phyloP scores from a whole-genome alignment of 768 basidiomycete genomes.

The Serendipita sp. region DNA sequence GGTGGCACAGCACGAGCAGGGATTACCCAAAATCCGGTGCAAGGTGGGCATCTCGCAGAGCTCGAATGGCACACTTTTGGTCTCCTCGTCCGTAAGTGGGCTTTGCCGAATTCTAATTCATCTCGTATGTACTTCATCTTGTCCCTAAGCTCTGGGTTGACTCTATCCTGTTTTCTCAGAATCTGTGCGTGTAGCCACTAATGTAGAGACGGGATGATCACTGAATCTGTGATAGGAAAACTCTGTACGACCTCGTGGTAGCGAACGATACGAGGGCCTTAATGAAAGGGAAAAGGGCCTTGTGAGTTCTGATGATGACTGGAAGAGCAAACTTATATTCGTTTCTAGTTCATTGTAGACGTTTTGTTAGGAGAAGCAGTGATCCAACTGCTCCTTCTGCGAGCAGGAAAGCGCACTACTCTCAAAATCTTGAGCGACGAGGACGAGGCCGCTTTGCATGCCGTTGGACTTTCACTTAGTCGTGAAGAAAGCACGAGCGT shows the following conservation, averaged over 20 bases:
- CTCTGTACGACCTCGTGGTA: constrained; percentile 7
- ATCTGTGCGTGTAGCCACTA: not conserved
- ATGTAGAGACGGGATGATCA: too few species aligned
- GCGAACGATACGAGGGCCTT: constrained; percentile 10
- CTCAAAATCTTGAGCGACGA: constrained; percentile 30
- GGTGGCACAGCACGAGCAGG: constrained; percentile 34
- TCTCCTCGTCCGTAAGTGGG: constrained; percentile 22
- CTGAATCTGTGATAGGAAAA: not conserved
- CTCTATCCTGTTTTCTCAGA: constrained; percentile 6
- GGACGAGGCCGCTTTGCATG: constrained; percentile 42
- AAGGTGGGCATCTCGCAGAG: constrained; percentile 24
- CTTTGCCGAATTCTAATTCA: constrained; percentile 12
- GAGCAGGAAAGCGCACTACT: constrained; percentile 39
- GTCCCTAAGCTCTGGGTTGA: constrained; percentile 6
- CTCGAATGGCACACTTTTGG: constrained; percentile 20
- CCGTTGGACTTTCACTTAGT: constrained; percentile 23
- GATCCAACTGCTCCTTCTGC: constrained; percentile 60
- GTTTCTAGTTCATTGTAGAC: constrained; percentile 21
- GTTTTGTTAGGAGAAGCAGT: constrained; percentile 57
- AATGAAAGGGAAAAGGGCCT: constrained; percentile 7
- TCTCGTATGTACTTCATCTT: too few species aligned
- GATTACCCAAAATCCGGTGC: constrained; percentile 20
- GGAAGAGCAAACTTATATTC: not conserved
- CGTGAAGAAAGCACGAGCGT: not conserved
- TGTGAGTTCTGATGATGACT: constrained; percentile 5